Percentiles rank a stretch among this genome's conserved stretches.
Conservation (phyloP, 176 grass and related monocot species). For the bread wheat (Triticum aestivum) region DNA sequence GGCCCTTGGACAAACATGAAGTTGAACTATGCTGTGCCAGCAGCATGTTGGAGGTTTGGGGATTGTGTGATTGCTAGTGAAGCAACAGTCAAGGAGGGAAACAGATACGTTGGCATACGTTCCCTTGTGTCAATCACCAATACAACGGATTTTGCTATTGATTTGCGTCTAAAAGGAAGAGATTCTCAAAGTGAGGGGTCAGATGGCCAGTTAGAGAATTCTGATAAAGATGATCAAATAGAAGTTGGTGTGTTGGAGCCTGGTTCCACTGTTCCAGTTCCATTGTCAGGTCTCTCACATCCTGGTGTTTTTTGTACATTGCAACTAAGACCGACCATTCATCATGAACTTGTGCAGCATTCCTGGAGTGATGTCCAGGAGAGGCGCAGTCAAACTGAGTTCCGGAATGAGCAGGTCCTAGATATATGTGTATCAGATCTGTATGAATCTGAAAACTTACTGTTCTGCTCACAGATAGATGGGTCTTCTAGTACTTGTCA, state of each 20-base stretch:
- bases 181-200: conserved; percentile 34
- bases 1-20: conserved; percentile 96
- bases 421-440: conserved; percentile 87
- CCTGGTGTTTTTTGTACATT: conserved; percentile 53
- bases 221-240: conserved; percentile 56
- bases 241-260: conserved; percentile 68
- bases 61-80: conserved; percentile 90
- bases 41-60: conserved; percentile 90
- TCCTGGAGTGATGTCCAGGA: conserved; percentile 81
- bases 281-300: conserved; percentile 66
- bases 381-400: conserved; percentile 58
- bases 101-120: conserved; percentile 82
- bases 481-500: conserved; percentile 52
- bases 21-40: conserved; percentile 90
- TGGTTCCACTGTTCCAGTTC: conserved; percentile 65
- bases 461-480: conserved; percentile 73
- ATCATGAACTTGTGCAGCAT: conserved; percentile 47
- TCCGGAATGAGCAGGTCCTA: conserved; percentile 42
- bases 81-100: conserved; percentile 75
- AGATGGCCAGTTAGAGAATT: conserved; percentile 52
- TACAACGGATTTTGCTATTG: conserved; percentile 63
- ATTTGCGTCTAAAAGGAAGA: conserved; percentile 65
- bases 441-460: conserved; percentile 77
- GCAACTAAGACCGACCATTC: conserved; percentile 59
- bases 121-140: conserved; percentile 92